Conservation (phyloP, 1,284 basidiomycete genomes). For the Ceratobasidium theobromae region DNA sequence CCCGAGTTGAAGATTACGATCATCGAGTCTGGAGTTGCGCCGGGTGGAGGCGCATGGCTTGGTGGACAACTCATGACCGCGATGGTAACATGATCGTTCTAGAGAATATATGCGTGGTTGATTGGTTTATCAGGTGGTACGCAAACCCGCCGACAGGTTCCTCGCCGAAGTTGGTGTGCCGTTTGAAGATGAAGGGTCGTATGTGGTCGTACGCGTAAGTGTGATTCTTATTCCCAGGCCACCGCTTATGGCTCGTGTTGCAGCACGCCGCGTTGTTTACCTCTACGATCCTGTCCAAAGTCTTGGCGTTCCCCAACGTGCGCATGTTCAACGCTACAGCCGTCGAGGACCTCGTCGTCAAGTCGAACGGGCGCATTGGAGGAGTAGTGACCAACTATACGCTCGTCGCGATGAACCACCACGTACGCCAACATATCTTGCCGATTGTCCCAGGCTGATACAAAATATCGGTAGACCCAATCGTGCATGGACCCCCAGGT, state of each 20-base stretch:
- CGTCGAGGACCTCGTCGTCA: conserved; percentile 74
- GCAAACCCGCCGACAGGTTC: conserved; percentile 79
- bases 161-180: conserved; percentile 71
- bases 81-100: conserved; percentile 54
- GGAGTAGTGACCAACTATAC: conserved; percentile 89
- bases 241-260: not conserved
- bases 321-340: conserved; percentile 74
- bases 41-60: conserved; percentile 70
- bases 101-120: not conserved
- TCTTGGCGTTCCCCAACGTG: conserved; percentile 74
- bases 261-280: conserved; percentile 81
- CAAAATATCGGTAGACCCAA: no score
- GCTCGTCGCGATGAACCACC: conserved; percentile 77
- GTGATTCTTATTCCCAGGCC: conserved; percentile 38
- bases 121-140: conserved; percentile 57
- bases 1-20: conserved; percentile 59
- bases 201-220: conserved; percentile 60
- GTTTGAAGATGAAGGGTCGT: conserved; percentile 80
- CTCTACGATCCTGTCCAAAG: conserved; percentile 72
- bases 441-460: no score
- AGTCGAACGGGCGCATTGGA: conserved; percentile 71
- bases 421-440: conserved; percentile 54
- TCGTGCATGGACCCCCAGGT: conserved; percentile 87
- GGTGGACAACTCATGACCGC: conserved; percentile 83
- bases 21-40: conserved; percentile 55